Evolutionary conservation across 2,329 filamentous ascomycete species (phyloP).

Genomic region (Dothiorella sarmentorum): DNA sequence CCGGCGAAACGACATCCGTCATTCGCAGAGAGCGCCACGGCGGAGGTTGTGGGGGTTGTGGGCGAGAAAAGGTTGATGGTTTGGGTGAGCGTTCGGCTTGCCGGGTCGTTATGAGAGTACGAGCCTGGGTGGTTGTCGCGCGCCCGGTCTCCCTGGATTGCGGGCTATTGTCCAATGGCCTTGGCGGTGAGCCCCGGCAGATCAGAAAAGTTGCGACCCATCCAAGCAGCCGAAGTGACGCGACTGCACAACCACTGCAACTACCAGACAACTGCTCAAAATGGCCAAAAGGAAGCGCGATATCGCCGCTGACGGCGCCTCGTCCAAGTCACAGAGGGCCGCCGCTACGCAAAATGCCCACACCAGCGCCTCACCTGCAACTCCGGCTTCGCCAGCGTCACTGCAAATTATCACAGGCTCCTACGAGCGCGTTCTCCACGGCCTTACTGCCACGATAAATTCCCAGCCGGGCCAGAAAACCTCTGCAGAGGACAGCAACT

Average conservation of each 20-base stretch:
- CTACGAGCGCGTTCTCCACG: conserved; percentile 90
- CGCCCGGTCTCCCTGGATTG: conserved; percentile 15
- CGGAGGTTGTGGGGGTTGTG: conserved; percentile 34
- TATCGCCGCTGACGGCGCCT: conserved; percentile 21
- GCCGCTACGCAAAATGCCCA: conserved; percentile 19
- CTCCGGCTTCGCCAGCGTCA: conserved; percentile 30
- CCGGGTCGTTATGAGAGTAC: conserved; percentile 16
- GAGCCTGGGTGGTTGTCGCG: conserved; percentile 17
- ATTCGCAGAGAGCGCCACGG: conserved; percentile 41
- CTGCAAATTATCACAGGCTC: conserved; percentile 90
- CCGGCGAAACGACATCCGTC: conserved; percentile 47
- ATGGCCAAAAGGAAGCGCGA: conserved; percentile 40
- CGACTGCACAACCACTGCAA: background rate
- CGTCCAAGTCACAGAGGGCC: conserved; percentile 26
- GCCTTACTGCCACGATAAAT: conserved; percentile 70
- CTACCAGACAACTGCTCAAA: background rate
- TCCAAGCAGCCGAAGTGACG: conserved; percentile 1
- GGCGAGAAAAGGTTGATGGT: conserved; percentile 33
- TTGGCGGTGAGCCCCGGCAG: conserved; percentile 1
- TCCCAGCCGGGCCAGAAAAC: conserved; percentile 28
- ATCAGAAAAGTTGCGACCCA: background rate
- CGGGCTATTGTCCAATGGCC: conserved; percentile 7
- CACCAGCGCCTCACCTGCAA: conserved; percentile 21
- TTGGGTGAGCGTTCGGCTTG: conserved; percentile 21
- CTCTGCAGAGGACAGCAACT: background rate